Evolutionary conservation across 768 basidiomycete genomes (phyloP).

Genomic region (Auriscalpium vulgare): DNA sequence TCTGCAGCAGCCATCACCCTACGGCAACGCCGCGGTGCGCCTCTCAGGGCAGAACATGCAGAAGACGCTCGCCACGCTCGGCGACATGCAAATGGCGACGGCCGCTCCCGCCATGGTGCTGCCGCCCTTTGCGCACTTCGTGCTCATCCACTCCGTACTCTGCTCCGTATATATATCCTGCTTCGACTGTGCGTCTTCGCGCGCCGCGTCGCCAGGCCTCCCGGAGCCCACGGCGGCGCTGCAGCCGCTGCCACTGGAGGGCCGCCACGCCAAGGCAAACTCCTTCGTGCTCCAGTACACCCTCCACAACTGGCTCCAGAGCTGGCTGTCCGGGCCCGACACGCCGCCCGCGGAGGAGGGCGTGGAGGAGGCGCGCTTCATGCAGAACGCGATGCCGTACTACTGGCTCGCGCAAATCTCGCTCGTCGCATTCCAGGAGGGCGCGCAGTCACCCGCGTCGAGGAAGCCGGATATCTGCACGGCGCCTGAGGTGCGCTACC

Average conservation of each 20-base stretch:
- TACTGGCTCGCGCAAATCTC: conserved; percentile 49
- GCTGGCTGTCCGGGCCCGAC: conserved; percentile 28
- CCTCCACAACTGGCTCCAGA: conserved; percentile 45
- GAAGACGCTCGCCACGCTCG: conserved; percentile 8
- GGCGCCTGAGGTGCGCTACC: conserved; percentile 10
- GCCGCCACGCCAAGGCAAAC: conserved; percentile 7
- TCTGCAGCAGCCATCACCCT: conserved; percentile 29
- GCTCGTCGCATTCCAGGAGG: conserved; percentile 36
- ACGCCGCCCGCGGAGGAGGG: conserved; percentile 5
- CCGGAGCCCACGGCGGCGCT: background rate
- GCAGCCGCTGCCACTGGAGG: background rate
- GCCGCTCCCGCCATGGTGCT: conserved; percentile 1
- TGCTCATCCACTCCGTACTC: conserved; percentile 19
- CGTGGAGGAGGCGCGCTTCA: conserved; percentile 8
- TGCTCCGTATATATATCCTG: conserved; percentile 7
- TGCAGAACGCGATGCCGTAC: conserved; percentile 33
- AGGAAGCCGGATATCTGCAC: conserved; percentile 12
- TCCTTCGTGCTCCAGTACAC: conserved; percentile 33
- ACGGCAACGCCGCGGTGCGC: conserved; percentile 3
- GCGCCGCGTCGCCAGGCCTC: background rate
- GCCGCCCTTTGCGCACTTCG: conserved; percentile 16
- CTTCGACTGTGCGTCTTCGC: background rate
- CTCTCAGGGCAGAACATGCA: conserved; percentile 10
- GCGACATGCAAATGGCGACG: conserved; percentile 8
- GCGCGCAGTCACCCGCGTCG: conserved; percentile 26